A percentile compares a stretch with the other conserved stretches of the same genome.
phyloP scores from a whole-genome alignment of 192 early-diverging fungal species.

The Coemansia sp. region DNA sequence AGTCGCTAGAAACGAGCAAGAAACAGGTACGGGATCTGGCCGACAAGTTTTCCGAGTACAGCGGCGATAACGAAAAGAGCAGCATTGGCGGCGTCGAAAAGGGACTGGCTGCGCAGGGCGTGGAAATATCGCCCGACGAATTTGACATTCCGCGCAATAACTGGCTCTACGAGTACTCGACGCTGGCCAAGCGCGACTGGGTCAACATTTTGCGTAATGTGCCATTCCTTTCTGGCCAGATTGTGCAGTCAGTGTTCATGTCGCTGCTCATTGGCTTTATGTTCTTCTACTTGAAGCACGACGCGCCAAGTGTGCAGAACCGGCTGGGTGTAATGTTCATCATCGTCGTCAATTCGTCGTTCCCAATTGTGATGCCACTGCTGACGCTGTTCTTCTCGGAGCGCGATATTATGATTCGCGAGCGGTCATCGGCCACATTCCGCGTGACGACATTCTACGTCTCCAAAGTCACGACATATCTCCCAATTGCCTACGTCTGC shows the following conservation, averaged over 20 bases:
- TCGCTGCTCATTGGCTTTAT: conserved; percentile 61
- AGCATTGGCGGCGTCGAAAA: conserved; percentile 3
- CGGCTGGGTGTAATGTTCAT: conserved; percentile 53
- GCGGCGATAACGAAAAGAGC: neutral
- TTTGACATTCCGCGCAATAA: conserved; percentile 49
- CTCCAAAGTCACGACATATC: conserved; percentile 60
- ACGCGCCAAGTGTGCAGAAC: conserved; percentile 50
- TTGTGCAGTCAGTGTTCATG: conserved; percentile 45
- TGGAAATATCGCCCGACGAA: conserved; percentile 11
- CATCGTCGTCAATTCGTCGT: conserved; percentile 56
- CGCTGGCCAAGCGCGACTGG: conserved; percentile 56
- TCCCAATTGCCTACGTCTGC: conserved; percentile 35
- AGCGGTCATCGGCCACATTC: conserved; percentile 67
- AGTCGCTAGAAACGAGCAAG: conserved; percentile 38
- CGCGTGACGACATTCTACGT: conserved; percentile 62
- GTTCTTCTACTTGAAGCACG: conserved; percentile 53
- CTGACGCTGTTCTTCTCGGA: conserved; percentile 49
- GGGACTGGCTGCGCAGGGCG: conserved; percentile 1
- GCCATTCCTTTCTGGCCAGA: conserved; percentile 37
- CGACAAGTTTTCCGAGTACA: conserved; percentile 26
- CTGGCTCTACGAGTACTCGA: conserved; percentile 56
- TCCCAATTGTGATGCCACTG: conserved; percentile 61
- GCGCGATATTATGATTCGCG: conserved; percentile 60
- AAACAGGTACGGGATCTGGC: conserved; percentile 46
- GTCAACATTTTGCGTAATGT: conserved; percentile 46